Base-by-base conservation (phyloP, 768 basidiomycete genomes). In the Pleurotus sapidus region DNA sequence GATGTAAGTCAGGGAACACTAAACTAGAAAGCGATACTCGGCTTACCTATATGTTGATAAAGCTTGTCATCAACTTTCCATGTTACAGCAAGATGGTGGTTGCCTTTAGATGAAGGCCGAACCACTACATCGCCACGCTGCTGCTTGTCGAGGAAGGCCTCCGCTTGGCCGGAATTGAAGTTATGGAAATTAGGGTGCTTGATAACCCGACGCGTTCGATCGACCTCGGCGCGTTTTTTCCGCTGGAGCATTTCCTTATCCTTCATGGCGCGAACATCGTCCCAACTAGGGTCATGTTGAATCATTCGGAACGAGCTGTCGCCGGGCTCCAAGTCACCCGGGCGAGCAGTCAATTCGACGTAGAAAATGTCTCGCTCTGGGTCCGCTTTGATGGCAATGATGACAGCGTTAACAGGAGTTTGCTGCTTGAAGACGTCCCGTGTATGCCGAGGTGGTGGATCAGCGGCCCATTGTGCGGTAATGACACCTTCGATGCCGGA, bases 151-250 rank as follows among this genome's bases (percentile, higher is more conserved):
- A 99, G 77, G 67, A 89, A 91, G 37, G 86, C 80, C 72, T 98
- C 97, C 1, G 97, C 95, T 63, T 97, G 89, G 12, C 81, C 75
- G 5, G 91, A 86, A 61, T 93, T 95, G 78, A 96, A 87, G 66
- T 97, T 93, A 68, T 95, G 91, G 83, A 98, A 99, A 71, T 96
- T 95, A 2, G 96, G 97, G 70, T 99, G 97, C 69, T 98, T 94
- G 75, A 99, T 92, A 54, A 96, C 86, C 23, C 96, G 80, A 59
- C 93, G 84, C 37, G 86, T 83, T 59, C 83, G 81, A 63, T 91
- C 89, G 7, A 84, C 87, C 65, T 93, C 89, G 1, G 91, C 86
- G 47, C 91, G 79, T 75, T 93, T 95, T 74, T 92, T 95, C 61
- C 92, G 82, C 20, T 81, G 83, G 60, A 89, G 74, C 61, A 92